Conservation (phyloP, 805 yeast species). For the Candida koratica region DNA sequence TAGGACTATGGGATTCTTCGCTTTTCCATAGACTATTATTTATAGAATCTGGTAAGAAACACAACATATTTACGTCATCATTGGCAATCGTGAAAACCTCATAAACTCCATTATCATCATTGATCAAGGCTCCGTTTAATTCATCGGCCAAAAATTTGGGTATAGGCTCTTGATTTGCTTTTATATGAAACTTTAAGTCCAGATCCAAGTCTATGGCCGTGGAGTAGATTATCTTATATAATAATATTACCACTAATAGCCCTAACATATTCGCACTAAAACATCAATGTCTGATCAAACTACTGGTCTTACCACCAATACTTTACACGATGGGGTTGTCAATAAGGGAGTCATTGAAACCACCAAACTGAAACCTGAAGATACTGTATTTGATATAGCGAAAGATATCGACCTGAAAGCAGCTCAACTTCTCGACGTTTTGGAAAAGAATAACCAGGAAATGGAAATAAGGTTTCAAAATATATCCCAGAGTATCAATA, state of each 20-base stretch:
- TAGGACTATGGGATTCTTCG: slow-evolving; percentile 3
- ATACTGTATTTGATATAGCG: slow-evolving; percentile 31
- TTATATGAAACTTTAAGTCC: slow-evolving; percentile 12
- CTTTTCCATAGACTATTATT: neutral
- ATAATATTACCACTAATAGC: slow-evolving; percentile 1
- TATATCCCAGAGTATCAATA: slow-evolving; percentile 15
- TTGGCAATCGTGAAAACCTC: slow-evolving; percentile 10
- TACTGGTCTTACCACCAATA: slow-evolving; percentile 33
- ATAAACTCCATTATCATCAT: slow-evolving; percentile 6
- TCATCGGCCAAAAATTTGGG: slow-evolving; percentile 1
- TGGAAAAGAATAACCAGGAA: slow-evolving; percentile 28
- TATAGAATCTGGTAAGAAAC: slow-evolving; percentile 11
- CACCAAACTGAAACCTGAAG: slow-evolving; percentile 8
- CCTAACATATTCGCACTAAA: neutral
- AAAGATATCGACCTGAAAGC: slow-evolving; percentile 29
- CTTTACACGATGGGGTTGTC: slow-evolving; percentile 26
- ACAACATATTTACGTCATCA: slow-evolving; percentile 8
- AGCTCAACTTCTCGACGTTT: slow-evolving; percentile 17
- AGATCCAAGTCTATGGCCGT: slow-evolving; percentile 1
- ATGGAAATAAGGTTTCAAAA: slow-evolving; percentile 24
- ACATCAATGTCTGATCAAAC: slow-evolving; percentile 9
- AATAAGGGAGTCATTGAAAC: slow-evolving; percentile 3
- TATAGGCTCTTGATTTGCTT: slow-evolving; percentile 6
- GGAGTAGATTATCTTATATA: neutral
- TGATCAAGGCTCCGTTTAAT: neutral